Evolutionary conservation across 2,329 filamentous ascomycete genomes (phyloP).

Genomic region (Cytospora piceae): DNA sequence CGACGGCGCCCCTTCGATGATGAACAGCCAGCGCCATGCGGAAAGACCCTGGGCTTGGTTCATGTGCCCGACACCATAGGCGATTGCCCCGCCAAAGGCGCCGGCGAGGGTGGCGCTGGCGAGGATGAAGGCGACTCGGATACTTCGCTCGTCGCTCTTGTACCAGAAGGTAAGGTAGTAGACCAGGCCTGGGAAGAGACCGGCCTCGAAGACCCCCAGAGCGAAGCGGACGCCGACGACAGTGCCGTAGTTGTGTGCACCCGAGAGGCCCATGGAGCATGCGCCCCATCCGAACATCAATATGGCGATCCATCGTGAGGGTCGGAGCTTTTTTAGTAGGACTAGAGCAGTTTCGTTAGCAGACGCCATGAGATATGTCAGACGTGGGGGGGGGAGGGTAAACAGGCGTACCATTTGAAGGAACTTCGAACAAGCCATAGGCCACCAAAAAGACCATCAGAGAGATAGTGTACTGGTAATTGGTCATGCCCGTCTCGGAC

Average conservation of each 20-base stretch:
- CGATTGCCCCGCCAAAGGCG: slow-evolving; percentile 71
- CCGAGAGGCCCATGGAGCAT: slow-evolving; percentile 68
- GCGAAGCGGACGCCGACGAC: slow-evolving; percentile 68
- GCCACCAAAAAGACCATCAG: slow-evolving; percentile 64
- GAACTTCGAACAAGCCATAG: slow-evolving; percentile 61
- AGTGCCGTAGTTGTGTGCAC: slow-evolving; percentile 63
- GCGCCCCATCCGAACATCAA: slow-evolving; percentile 69
- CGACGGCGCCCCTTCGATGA: slow-evolving; percentile 46
- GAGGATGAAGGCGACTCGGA: slow-evolving; percentile 72
- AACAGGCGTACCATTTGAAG: slow-evolving; percentile 53
- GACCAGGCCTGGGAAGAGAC: slow-evolving; percentile 56
- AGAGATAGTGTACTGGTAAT: slow-evolving; percentile 58
- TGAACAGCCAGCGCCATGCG: slow-evolving; percentile 70
- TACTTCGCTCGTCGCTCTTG: slow-evolving; percentile 67
- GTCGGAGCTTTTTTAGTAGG: slow-evolving; percentile 62
- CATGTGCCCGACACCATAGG: slow-evolving; percentile 72
- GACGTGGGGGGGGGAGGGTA: no score
- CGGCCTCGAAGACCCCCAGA: slow-evolving; percentile 70
- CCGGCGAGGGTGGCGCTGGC: slow-evolving; percentile 69
- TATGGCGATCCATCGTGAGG: slow-evolving; percentile 64
- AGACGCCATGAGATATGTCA: not conserved
- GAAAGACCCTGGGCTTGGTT: slow-evolving; percentile 61
- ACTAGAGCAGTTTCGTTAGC: slow-evolving; percentile 35
- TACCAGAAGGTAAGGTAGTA: slow-evolving; percentile 76
- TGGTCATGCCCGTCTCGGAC: slow-evolving; percentile 61